Conservation (phyloP, 2,329 filamentous ascomycete species). For the Calonectria montana region DNA sequence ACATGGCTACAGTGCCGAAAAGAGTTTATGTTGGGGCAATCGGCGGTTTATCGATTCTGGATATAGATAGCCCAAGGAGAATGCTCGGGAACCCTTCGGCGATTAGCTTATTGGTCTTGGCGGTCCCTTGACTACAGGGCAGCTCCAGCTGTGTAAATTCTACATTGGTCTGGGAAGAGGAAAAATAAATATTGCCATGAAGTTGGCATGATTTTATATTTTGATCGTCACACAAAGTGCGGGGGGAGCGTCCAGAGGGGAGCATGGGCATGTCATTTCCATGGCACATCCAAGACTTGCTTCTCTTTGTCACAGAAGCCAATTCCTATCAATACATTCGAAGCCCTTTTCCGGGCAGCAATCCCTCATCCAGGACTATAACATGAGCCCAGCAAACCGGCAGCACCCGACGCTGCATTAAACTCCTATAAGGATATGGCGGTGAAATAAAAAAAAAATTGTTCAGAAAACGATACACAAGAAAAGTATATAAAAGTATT, state of each 20-base stretch:
- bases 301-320: background rate
- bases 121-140: too few relatives aligned
- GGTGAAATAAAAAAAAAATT: slow-evolving; percentile 14
- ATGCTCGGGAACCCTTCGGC: too few relatives aligned
- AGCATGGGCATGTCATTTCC: slow-evolving; percentile 10
- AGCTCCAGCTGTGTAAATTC: too few relatives aligned
- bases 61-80: too few relatives aligned
- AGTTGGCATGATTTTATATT: background rate
- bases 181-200: too few relatives aligned
- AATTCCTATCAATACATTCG: slow-evolving; percentile 17
- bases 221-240: slow-evolving; percentile 2
- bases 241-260: background rate
- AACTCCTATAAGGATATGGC: slow-evolving; percentile 34
- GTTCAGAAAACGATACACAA: slow-evolving; percentile 18
- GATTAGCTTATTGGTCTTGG: too few relatives aligned
- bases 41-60: too few relatives aligned
- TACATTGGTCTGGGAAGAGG: too few relatives aligned
- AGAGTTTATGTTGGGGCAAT: too few relatives aligned
- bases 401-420: slow-evolving; percentile 35
- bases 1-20: too few relatives aligned
- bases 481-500: slow-evolving; percentile 19
- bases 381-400: slow-evolving; percentile 33
- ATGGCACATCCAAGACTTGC: slow-evolving; percentile 4
- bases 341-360: background rate
- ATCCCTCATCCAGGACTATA: slow-evolving; percentile 10